phyloP scores from a whole-genome alignment of 176 grass and related monocot species.

The Chrysopogon serrulatus region DNA sequence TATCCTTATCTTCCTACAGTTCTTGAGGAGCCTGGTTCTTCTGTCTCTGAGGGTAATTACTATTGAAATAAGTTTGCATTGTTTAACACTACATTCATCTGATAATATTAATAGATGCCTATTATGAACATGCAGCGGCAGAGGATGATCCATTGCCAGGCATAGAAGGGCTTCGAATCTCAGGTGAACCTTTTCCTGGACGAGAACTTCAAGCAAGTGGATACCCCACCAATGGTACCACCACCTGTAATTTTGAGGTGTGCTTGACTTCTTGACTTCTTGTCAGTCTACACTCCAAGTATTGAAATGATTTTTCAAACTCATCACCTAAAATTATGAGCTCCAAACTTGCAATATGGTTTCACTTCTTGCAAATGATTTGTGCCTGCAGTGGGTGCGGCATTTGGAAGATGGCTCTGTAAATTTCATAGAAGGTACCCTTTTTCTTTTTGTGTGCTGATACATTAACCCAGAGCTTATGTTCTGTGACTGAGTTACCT shows the following conservation, averaged over 20 bases:
- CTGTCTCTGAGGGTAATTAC: constrained; percentile 86
- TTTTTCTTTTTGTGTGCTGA: background rate
- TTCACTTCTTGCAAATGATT: background rate
- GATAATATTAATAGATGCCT: background rate
- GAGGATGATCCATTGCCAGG: constrained; percentile 85
- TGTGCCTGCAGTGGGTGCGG: constrained; percentile 78
- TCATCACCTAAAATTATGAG: background rate
- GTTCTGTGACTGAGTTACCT: constrained; percentile 12
- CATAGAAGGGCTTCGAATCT: constrained; percentile 73
- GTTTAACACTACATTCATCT: background rate
- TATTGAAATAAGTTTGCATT: constrained; percentile 15
- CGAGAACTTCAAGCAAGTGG: constrained; percentile 74
- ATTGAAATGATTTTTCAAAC: background rate
- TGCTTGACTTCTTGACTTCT: constrained; percentile 12
- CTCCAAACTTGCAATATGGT: constrained; percentile 14
- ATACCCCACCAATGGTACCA: constrained; percentile 74
- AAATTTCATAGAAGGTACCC: constrained; percentile 83
- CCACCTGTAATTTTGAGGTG: constrained; percentile 96
- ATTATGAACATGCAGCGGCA: constrained; percentile 44
- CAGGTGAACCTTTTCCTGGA: constrained; percentile 90
- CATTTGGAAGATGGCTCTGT: constrained; percentile 90
- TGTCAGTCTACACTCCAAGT: background rate
- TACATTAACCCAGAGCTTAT: constrained; percentile 2
- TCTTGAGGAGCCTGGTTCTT: constrained; percentile 79
- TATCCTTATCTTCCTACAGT: constrained; percentile 89